Conservation (phyloP, 2,329 filamentous ascomycete species). For the Endocalyx cinctus region DNA sequence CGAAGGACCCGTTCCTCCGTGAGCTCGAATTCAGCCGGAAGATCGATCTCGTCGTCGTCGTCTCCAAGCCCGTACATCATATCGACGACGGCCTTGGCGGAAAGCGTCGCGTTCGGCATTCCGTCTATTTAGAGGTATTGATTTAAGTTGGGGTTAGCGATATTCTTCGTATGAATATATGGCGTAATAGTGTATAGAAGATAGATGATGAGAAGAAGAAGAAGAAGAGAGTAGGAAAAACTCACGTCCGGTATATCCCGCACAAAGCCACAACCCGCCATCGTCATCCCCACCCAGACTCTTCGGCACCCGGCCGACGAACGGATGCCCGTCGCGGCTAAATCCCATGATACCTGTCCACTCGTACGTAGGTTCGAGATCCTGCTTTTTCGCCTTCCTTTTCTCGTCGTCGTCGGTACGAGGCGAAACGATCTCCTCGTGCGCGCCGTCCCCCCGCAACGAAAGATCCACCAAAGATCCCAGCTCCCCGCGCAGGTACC, state of each 20-base stretch:
- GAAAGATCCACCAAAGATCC: slow-evolving; percentile 37
- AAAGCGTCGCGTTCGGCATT: slow-evolving; percentile 69
- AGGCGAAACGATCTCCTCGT: slow-evolving; percentile 1
- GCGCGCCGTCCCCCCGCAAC: slow-evolving; percentile 4
- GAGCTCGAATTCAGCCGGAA: slow-evolving; percentile 40
- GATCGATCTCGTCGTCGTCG: slow-evolving; percentile 32
- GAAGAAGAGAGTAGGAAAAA: too few species aligned
- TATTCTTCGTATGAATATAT: too few species aligned
- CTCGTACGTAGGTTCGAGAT: slow-evolving; percentile 52
- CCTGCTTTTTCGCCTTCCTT: slow-evolving; percentile 27
- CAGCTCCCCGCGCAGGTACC: slow-evolving; percentile 49
- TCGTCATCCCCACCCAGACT: slow-evolving; percentile 28
- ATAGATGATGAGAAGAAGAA: too few species aligned
- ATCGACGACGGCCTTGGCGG: slow-evolving; percentile 57
- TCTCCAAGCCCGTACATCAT: slow-evolving; percentile 42
- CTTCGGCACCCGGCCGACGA: slow-evolving; percentile 64
- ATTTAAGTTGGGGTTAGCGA: too few species aligned
- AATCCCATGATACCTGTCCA: slow-evolving; percentile 84
- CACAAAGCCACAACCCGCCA: slow-evolving; percentile 57
- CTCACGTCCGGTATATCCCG: slow-evolving; percentile 67
- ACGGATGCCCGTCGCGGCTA: slow-evolving; percentile 62
- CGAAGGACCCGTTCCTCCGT: slow-evolving; percentile 26
- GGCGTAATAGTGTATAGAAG: too few species aligned
- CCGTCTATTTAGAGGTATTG: too few species aligned
- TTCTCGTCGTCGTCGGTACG: slow-evolving; percentile 1